Percentiles rank a stretch among this genome's conserved stretches.
Evolutionary conservation across 2,329 filamentous ascomycete species (phyloP).

Genomic region (Hirsutella minnesotensis): DNA sequence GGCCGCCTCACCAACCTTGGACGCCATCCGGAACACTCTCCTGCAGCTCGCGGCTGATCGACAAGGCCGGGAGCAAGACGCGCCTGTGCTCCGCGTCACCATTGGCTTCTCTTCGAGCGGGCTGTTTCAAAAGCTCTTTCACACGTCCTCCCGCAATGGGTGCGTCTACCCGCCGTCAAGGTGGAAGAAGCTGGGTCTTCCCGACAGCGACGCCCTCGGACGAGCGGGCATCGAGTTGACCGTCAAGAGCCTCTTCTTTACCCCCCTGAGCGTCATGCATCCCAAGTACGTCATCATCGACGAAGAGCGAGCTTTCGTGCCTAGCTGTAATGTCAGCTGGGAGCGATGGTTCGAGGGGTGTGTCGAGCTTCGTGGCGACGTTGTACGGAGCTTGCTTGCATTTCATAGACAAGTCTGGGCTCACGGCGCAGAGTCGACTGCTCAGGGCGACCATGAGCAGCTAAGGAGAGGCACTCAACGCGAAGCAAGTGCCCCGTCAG

Average conservation of each 20-base stretch:
- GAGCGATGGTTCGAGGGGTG: conserved; percentile 80
- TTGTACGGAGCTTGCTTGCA: conserved; percentile 47
- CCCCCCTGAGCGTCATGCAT: conserved; percentile 78
- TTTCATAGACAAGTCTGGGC: conserved; percentile 65
- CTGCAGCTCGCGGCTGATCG: conserved; percentile 40
- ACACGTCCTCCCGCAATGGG: conserved; percentile 51
- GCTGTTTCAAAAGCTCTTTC: conserved; percentile 61
- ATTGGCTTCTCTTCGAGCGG: conserved; percentile 69
- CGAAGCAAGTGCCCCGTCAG: conserved; percentile 4
- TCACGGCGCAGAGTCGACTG: conserved; percentile 8
- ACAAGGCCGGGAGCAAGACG: conserved; percentile 11
- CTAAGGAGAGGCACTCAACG: too few species aligned
- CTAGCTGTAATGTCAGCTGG: conserved; percentile 79
- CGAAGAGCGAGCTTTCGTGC: conserved; percentile 51
- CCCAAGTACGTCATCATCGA: conserved; percentile 74
- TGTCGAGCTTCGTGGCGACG: conserved; percentile 50
- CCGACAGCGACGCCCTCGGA: conserved; percentile 35
- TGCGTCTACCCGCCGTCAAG: conserved; percentile 44
- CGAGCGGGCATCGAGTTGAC: conserved; percentile 52
- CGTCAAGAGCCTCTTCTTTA: conserved; percentile 68
- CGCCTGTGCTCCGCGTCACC: conserved; percentile 41
- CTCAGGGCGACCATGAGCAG: too few species aligned
- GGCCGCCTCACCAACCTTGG: conserved; percentile 52
- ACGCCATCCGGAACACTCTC: conserved; percentile 45
- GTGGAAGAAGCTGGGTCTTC: conserved; percentile 58